Evolutionary conservation across 805 yeast species (phyloP).

Genomic region (Vanderwaltozyma tropicalis): DNA sequence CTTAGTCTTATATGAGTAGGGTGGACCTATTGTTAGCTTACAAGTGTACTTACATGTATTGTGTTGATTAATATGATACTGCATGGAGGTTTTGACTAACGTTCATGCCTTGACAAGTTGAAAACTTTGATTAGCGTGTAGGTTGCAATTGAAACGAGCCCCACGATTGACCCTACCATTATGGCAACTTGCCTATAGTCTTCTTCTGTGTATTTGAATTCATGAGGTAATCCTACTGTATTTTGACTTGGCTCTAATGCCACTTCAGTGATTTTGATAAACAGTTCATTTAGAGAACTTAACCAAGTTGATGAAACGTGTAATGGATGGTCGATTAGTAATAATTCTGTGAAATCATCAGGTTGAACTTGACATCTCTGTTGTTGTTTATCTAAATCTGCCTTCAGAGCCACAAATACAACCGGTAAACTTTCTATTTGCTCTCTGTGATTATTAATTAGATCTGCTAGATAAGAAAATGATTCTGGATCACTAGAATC

Average conservation of each 20-base stretch:
- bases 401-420: slow-evolving; percentile 84
- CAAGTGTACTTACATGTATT: no score
- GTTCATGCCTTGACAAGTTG: slow-evolving; percentile 7
- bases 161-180: slow-evolving; percentile 60
- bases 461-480: slow-evolving; percentile 67
- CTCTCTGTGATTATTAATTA: slow-evolving; percentile 46
- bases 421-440: slow-evolving; percentile 60
- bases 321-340: slow-evolving; percentile 67
- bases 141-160: slow-evolving; percentile 52
- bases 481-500: slow-evolving; percentile 96
- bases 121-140: slow-evolving; percentile 49
- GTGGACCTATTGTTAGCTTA: no score
- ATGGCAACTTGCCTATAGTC: slow-evolving; percentile 41
- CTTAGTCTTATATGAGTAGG: no score
- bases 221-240: slow-evolving; percentile 71
- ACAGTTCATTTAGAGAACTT: slow-evolving; percentile 71
- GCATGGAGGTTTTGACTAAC: no score
- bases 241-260: slow-evolving; percentile 69
- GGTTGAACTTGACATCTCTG: slow-evolving; percentile 83
- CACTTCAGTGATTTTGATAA: slow-evolving; percentile 79
- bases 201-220: slow-evolving; percentile 38
- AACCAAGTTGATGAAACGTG: slow-evolving; percentile 90
- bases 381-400: slow-evolving; percentile 91
- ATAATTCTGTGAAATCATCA: slow-evolving; percentile 63
- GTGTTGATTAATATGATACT: no score